These are phyloP conservation scores for Psidium guajava DNA, from an alignment of 345 rosid genomes.

Conservation along the genomic window DNA sequence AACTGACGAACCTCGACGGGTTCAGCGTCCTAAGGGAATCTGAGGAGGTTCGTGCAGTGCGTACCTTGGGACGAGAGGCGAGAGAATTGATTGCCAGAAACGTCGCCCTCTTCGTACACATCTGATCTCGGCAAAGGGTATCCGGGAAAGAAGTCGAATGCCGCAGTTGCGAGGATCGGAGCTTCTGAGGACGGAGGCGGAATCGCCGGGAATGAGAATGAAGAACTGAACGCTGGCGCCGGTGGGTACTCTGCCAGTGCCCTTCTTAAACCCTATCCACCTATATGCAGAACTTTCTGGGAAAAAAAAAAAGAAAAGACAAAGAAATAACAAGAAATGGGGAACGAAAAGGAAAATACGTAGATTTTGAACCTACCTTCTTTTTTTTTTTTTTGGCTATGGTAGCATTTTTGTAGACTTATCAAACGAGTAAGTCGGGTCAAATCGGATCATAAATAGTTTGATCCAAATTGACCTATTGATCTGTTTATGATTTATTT, in stretches of 20 bases:
- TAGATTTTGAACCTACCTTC: background rate
- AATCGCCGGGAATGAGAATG: background rate
- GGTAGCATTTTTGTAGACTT: no score
- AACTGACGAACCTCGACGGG: conserved; percentile 20
- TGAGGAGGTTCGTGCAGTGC: conserved; percentile 2
- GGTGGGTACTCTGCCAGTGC: background rate
- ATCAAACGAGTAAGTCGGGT: no score
- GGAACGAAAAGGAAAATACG: background rate
- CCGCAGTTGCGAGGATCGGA: background rate
- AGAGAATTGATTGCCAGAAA: conserved; percentile 15
- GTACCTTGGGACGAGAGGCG: conserved; percentile 16
- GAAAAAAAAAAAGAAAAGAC: no score
- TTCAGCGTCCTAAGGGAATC: conserved; percentile 6
- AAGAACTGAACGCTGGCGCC: background rate
- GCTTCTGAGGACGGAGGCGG: background rate
- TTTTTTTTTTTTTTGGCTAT: background rate
- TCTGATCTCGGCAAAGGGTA: background rate
- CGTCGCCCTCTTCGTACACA: conserved; percentile 28
- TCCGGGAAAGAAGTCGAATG: background rate
- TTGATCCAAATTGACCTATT: no score
- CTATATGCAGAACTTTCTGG: background rate
- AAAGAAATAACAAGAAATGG: background rate
- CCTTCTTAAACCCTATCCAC: background rate
- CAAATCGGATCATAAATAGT: no score
- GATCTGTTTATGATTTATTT: no score